Conservation (phyloP, 306 rosid genomes). For the Sicyos edulis region DNA sequence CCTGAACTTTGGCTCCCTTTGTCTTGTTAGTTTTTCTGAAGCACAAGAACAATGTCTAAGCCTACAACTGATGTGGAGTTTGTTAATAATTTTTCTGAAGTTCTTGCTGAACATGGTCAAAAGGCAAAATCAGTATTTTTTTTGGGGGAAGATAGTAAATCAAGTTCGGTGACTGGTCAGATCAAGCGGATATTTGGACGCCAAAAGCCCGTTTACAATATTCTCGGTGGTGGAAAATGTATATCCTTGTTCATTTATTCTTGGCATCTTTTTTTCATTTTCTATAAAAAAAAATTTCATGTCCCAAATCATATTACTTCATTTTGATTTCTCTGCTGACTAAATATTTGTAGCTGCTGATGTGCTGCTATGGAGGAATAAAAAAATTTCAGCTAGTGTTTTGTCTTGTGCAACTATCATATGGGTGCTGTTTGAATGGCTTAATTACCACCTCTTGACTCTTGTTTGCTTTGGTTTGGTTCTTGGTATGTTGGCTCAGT, state of each 20-base stretch:
- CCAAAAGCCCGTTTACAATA: conserved; percentile 64
- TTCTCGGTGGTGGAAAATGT: conserved; percentile 96
- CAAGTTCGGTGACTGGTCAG: conserved; percentile 40
- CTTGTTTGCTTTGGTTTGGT: conserved; percentile 50
- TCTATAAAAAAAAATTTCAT: not conserved
- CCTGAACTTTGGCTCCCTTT: not conserved
- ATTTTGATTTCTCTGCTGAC: not conserved
- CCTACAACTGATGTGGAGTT: conserved; percentile 47
- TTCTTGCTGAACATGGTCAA: conserved; percentile 38
- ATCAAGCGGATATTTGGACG: conserved; percentile 72
- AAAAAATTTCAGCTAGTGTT: conserved; percentile 80
- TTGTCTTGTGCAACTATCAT: conserved; percentile 57
- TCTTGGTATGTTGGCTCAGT: conserved; percentile 71
- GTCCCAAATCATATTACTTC: conserved; percentile 8
- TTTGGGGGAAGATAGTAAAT: conserved; percentile 49
- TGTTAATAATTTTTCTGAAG: conserved; percentile 45
- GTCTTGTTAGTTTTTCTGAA: conserved; percentile 1
- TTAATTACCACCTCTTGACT: conserved; percentile 65
- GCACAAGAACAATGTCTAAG: conserved; percentile 59
- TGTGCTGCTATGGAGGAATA: conserved; percentile 93
- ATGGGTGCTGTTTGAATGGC: conserved; percentile 96
- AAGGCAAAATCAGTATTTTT: conserved; percentile 42
- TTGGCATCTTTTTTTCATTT: not conserved
- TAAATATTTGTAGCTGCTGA: conserved; percentile 59
- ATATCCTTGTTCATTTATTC: not conserved